Percentiles rank a stretch among this genome's conserved stretches.
phyloP scores from a whole-genome alignment of 1,139 yeast species.

The Saccharomycopsis hybrid region DNA sequence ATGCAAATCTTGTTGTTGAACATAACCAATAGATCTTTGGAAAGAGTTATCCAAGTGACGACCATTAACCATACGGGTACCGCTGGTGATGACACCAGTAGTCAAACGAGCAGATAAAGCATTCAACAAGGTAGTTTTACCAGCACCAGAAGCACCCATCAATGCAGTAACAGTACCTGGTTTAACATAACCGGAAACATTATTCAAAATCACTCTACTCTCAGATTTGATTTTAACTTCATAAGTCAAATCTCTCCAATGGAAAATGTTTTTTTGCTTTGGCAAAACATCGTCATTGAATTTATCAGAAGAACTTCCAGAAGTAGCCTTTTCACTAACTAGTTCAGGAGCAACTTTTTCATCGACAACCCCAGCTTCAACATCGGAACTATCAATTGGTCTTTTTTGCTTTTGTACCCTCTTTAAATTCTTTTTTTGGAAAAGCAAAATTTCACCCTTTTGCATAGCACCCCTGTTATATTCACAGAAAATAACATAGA shows the following conservation, averaged over 20 bases:
- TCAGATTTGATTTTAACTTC: constrained; percentile 62
- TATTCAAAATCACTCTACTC: constrained; percentile 54
- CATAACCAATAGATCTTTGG: constrained; percentile 50
- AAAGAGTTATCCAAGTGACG: constrained; percentile 40
- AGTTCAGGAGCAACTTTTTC: constrained; percentile 10
- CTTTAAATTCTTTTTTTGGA: constrained; percentile 38
- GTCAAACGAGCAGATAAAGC: constrained; percentile 45
- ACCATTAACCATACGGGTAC: constrained; percentile 51
- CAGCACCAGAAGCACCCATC: constrained; percentile 62
- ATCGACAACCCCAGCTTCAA: constrained; percentile 21
- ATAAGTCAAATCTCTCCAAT: constrained; percentile 74
- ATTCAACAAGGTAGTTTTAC: constrained; percentile 51
- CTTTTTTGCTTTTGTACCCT: constrained; percentile 28
- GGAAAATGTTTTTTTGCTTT: constrained; percentile 41
- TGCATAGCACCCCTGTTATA: constrained; percentile 58
- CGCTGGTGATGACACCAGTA: constrained; percentile 43
- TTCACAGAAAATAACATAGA: constrained; percentile 51
- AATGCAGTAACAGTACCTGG: constrained; percentile 34
- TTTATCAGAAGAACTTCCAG: constrained; percentile 13
- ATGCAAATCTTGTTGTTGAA: constrained; percentile 54
- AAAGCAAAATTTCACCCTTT: constrained; percentile 66
- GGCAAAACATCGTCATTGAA: constrained; percentile 19
- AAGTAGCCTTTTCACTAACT: constrained; percentile 18
- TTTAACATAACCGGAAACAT: constrained; percentile 71
- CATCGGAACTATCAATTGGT: constrained; percentile 24